Evolutionary conservation across 805 yeast genomes (phyloP).

Genomic region (Myxozyma melibiosi): DNA sequence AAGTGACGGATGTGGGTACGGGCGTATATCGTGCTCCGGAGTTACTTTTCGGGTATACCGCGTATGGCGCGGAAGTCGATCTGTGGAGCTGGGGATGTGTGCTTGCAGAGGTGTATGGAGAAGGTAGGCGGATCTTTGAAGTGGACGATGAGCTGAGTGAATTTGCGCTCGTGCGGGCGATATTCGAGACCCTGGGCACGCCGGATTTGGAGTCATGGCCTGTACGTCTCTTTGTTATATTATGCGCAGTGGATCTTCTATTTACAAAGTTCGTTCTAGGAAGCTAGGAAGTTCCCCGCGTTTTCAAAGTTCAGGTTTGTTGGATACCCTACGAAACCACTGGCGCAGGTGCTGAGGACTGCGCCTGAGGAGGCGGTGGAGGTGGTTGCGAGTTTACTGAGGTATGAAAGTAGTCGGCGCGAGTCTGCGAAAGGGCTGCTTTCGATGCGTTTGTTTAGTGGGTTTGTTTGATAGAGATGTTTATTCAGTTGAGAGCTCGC

Average conservation of each 20-base stretch:
- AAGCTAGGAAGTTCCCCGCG: slow-evolving; percentile 15
- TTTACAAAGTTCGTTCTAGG: neutral
- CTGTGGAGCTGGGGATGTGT: slow-evolving; percentile 74
- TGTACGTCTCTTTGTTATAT: slow-evolving; percentile 35
- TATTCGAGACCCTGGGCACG: slow-evolving; percentile 63
- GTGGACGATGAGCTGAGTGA: slow-evolving; percentile 53
- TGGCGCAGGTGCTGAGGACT: slow-evolving; percentile 9
- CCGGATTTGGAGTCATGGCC: slow-evolving; percentile 54
- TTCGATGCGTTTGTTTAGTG: neutral
- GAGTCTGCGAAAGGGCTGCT: slow-evolving; percentile 17
- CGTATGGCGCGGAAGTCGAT: slow-evolving; percentile 61
- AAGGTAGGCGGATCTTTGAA: slow-evolving; percentile 46
- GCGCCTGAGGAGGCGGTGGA: slow-evolving; percentile 19
- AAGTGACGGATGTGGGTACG: slow-evolving; percentile 59
- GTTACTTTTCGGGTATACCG: slow-evolving; percentile 58
- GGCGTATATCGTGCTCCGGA: slow-evolving; percentile 76
- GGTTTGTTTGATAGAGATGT: too few relatives aligned
- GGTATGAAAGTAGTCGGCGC: slow-evolving; percentile 19
- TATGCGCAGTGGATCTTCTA: neutral
- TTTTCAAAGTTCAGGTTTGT: slow-evolving; percentile 13
- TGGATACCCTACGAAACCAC: slow-evolving; percentile 9
- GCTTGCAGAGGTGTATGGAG: slow-evolving; percentile 50
- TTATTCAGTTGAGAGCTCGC: too few relatives aligned
- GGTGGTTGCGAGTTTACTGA: slow-evolving; percentile 6
- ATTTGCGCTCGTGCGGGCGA: slow-evolving; percentile 56